These are phyloP conservation scores for Amphichorda felina DNA, from an alignment of 2,329 filamentous ascomycete genomes.

Conservation along the genomic window DNA sequence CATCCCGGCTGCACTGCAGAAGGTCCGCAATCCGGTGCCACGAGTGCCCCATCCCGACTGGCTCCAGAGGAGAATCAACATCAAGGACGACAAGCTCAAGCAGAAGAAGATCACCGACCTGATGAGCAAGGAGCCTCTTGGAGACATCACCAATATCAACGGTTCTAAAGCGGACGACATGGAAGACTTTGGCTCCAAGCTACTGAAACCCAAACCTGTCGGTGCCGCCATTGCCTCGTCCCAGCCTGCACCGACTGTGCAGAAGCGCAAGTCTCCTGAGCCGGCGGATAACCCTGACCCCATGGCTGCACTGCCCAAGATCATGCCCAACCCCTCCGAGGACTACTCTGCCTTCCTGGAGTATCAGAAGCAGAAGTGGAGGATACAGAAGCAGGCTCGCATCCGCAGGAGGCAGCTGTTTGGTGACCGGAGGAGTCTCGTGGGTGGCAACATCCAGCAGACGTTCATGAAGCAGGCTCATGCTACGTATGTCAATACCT, in stretches of 20 bases:
- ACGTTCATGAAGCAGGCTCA: slow-evolving; percentile 89
- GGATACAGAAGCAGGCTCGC: slow-evolving; percentile 86
- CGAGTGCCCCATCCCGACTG: slow-evolving; percentile 91
- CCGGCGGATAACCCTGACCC: slow-evolving; percentile 59
- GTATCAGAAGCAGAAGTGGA: slow-evolving; percentile 99
- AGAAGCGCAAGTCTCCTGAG: slow-evolving; percentile 67
- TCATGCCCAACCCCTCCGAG: slow-evolving; percentile 74
- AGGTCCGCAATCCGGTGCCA: slow-evolving; percentile 87
- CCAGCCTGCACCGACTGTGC: slow-evolving; percentile 30
- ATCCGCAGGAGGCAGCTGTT: slow-evolving; percentile 81
- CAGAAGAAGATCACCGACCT: slow-evolving; percentile 97
- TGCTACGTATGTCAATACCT: slow-evolving; percentile 78
- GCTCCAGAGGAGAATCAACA: slow-evolving; percentile 85
- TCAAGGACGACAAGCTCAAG: slow-evolving; percentile 95
- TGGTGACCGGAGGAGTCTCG: slow-evolving; percentile 58
- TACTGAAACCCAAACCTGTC: slow-evolving; percentile 53
- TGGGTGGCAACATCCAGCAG: slow-evolving; percentile 45
- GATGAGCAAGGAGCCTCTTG: slow-evolving; percentile 60
- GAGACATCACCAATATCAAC: slow-evolving; percentile 58
- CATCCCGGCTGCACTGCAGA: slow-evolving; percentile 92
- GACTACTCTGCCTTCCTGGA: slow-evolving; percentile 81
- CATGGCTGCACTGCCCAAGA: slow-evolving; percentile 67
- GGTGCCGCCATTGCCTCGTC: slow-evolving; percentile 43
- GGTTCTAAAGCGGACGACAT: slow-evolving; percentile 51
- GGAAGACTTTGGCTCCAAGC: slow-evolving; percentile 66